Percentiles rank a stretch among this genome's conserved stretches.
phyloP scores from a whole-genome alignment of 805 yeast species.

The Cyberlindnera japonica region DNA sequence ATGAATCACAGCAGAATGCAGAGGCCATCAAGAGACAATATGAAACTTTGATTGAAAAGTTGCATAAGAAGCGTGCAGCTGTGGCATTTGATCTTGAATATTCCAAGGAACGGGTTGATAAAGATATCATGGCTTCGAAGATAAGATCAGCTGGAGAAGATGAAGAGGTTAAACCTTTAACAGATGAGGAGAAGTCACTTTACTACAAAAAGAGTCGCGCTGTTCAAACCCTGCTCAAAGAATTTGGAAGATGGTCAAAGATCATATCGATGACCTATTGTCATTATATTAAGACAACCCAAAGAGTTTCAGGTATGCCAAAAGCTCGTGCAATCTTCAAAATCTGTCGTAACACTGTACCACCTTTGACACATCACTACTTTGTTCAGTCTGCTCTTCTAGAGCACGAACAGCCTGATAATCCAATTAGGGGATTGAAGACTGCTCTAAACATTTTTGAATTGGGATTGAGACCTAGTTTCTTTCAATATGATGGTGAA shows the following conservation, averaged over 20 bases:
- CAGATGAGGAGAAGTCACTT: slow-evolving; percentile 11
- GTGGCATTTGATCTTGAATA: slow-evolving; percentile 8
- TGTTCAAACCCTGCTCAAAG: slow-evolving; percentile 9
- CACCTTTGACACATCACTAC: slow-evolving; percentile 62
- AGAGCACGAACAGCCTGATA: slow-evolving; percentile 51
- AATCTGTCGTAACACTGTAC: slow-evolving; percentile 55
- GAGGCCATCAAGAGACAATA: slow-evolving; percentile 49
- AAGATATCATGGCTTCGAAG: slow-evolving; percentile 12
- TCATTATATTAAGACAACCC: slow-evolving; percentile 65
- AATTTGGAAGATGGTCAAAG: slow-evolving; percentile 23
- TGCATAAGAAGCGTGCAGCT: not conserved
- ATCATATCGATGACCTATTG: slow-evolving; percentile 65
- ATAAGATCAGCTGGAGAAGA: slow-evolving; percentile 10
- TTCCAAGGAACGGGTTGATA: slow-evolving; percentile 4
- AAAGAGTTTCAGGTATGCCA: slow-evolving; percentile 61
- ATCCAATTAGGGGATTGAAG: slow-evolving; percentile 48
- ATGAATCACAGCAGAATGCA: slow-evolving; percentile 54
- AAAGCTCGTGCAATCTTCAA: slow-evolving; percentile 74
- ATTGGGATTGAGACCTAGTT: slow-evolving; percentile 59
- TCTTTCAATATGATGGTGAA: slow-evolving; percentile 47
- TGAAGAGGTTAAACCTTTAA: slow-evolving; percentile 10
- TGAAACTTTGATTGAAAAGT: slow-evolving; percentile 42
- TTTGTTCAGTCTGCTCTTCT: slow-evolving; percentile 78
- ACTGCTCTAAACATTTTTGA: slow-evolving; percentile 77
- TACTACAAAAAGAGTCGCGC: slow-evolving; percentile 14